Conservation (phyloP, 768 basidiomycete genomes). For the Sporobolomyces pararoseus region DNA sequence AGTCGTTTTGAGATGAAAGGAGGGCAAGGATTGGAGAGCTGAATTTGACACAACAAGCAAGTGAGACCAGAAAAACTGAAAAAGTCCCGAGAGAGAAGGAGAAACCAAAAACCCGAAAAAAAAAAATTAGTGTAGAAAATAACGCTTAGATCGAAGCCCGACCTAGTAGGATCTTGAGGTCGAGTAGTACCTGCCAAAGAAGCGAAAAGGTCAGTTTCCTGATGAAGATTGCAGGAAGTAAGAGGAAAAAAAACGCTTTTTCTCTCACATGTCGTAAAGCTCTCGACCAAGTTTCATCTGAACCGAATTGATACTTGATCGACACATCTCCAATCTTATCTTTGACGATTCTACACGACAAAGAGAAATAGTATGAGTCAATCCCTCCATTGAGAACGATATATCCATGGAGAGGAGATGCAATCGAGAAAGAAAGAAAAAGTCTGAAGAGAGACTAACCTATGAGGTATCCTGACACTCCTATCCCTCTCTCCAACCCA, state of each 20-base stretch:
- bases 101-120: no score
- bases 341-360: conserved; percentile 65
- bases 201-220: background rate
- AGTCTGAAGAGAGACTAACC: conserved; percentile 58
- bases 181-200: conserved; percentile 51
- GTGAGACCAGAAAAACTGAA: background rate
- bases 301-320: conserved; percentile 87
- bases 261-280: conserved; percentile 80
- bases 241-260: no score
- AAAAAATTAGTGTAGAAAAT: background rate
- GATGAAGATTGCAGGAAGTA: background rate
- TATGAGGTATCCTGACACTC: conserved; percentile 70
- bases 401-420: no score
- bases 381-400: no score
- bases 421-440: background rate
- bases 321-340: conserved; percentile 95
- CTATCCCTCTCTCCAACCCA: conserved; percentile 70
- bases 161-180: conserved; percentile 71
- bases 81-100: no score
- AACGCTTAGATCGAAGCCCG: conserved; percentile 25
- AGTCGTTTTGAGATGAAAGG: no score
- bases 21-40: background rate
- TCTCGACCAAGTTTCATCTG: conserved; percentile 93
- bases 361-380: no score
- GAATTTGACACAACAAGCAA: conserved; percentile 4